A percentile compares a stretch with the other conserved stretches of the same genome.
phyloP scores from a whole-genome alignment of 2,329 filamentous ascomycete genomes.

The Nigrospora osmanthi region DNA sequence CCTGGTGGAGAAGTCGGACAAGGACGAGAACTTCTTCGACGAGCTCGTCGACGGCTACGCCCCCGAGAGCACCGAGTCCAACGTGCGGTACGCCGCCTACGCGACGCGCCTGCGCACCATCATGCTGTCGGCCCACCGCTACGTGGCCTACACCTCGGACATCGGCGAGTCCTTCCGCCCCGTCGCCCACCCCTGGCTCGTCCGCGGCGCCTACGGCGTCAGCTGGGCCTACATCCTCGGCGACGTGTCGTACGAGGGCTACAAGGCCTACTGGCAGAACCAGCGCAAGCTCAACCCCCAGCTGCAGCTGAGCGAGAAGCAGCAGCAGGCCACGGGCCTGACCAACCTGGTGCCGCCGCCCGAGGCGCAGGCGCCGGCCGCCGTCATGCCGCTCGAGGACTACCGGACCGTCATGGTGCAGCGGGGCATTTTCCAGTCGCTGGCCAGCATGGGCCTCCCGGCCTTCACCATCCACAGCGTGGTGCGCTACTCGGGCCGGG shows the following conservation, averaged over 20 bases:
- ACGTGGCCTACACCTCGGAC: constrained; percentile 94
- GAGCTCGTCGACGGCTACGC: constrained; percentile 69
- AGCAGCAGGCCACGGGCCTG: constrained; percentile 41
- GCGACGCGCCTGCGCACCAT: constrained; percentile 79
- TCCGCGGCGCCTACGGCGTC: constrained; percentile 78
- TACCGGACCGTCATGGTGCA: constrained; percentile 88
- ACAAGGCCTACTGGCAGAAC: constrained; percentile 88
- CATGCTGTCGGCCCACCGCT: constrained; percentile 83
- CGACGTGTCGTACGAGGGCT: constrained; percentile 88
- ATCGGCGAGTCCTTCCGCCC: constrained; percentile 96
- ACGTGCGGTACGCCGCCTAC: constrained; percentile 88
- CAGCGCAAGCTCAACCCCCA: constrained; percentile 66
- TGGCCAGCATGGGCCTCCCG: constrained; percentile 90
- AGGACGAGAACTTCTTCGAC: constrained; percentile 68
- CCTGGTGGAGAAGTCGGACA: constrained; percentile 48
- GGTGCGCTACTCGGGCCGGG: constrained; percentile 78
- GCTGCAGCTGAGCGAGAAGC: constrained; percentile 41
- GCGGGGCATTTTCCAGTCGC: constrained; percentile 78
- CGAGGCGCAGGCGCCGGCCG: constrained; percentile 26
- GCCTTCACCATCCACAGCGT: constrained; percentile 92
- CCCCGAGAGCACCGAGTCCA: constrained; percentile 75
- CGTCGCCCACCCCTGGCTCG: constrained; percentile 76
- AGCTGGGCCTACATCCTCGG: constrained; percentile 90
- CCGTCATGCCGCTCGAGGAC: constrained; percentile 70
- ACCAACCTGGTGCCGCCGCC: constrained; percentile 20